Evolutionary conservation across 306 rosid genomes (phyloP).

Genomic region (Gynostemma pentaphyllum): DNA sequence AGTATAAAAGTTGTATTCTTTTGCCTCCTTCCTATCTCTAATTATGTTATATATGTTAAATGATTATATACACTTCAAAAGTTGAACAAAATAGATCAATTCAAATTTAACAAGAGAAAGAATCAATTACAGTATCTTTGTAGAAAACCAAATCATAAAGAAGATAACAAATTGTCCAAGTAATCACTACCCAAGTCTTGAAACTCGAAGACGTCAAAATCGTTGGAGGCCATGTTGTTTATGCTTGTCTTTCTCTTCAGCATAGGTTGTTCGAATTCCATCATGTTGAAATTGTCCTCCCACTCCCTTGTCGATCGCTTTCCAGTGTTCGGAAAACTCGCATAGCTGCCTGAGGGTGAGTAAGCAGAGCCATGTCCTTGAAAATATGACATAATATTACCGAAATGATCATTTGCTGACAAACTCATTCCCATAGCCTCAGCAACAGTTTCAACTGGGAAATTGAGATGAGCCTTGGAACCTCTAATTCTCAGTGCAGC

Average conservation of each 20-base stretch:
- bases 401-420: neutral
- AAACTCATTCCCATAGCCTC: constrained; percentile 21
- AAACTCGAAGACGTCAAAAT: constrained; percentile 49
- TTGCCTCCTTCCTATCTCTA: neutral
- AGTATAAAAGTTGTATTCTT: too few species aligned
- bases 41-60: too few species aligned
- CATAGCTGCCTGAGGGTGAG: neutral
- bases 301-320: constrained; percentile 32
- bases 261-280: constrained; percentile 24
- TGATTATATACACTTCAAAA: neutral
- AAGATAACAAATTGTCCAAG: constrained; percentile 65
- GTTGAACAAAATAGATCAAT: neutral
- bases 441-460: constrained; percentile 52
- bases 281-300: constrained; percentile 20
- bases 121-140: neutral
- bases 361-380: neutral
- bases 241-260: constrained; percentile 26
- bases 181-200: constrained; percentile 78
- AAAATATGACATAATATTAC: neutral
- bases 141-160: constrained; percentile 25
- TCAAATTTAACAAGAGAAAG: too few species aligned
- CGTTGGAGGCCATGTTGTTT: constrained; percentile 23
- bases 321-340: constrained; percentile 8
- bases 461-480: constrained; percentile 61
- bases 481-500: constrained; percentile 92